Conservation (phyloP, 73 alveolate genomes). For the Halteria grandinella region DNA sequence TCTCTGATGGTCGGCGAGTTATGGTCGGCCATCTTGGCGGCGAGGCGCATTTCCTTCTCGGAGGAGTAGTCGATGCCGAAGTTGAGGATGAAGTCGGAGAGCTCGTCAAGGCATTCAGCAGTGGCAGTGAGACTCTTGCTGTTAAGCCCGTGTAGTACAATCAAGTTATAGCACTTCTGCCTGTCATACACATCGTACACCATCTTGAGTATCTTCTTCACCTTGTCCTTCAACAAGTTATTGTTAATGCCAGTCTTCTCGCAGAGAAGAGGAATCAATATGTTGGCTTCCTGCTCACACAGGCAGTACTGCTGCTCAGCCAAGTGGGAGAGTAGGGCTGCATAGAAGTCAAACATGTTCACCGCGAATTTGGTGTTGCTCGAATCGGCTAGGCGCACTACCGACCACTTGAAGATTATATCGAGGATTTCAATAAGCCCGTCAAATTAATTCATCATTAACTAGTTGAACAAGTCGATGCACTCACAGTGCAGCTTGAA, state of each 20-base stretch:
- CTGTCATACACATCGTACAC: constrained; percentile 42
- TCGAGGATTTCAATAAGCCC: constrained; percentile 51
- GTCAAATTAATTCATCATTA: constrained; percentile 23
- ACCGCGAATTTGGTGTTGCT: constrained; percentile 62
- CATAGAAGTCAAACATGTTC: constrained; percentile 49
- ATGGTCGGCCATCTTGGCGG: constrained; percentile 56
- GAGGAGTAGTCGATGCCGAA: constrained; percentile 48
- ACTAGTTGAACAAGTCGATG: constrained; percentile 24
- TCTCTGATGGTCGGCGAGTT: constrained; percentile 57
- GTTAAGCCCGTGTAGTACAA: constrained; percentile 51
- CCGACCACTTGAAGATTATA: constrained; percentile 61
- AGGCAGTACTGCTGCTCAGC: constrained; percentile 34
- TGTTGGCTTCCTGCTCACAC: constrained; percentile 62
- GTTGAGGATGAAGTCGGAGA: constrained; percentile 24
- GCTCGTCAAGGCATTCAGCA: constrained; percentile 71
- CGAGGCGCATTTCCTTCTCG: constrained; percentile 40
- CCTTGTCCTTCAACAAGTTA: constrained; percentile 49
- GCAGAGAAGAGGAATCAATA: constrained; percentile 47
- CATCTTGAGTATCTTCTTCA: constrained; percentile 47
- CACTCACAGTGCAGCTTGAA: constrained; percentile 67
- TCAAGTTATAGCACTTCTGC: constrained; percentile 28
- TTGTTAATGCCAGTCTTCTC: constrained; percentile 73
- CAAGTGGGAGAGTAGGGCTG: constrained; percentile 16
- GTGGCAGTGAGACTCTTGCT: constrained; percentile 60
- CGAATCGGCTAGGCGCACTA: constrained; percentile 27